Evolutionary conservation across 805 yeast genomes (phyloP).

Genomic region (Cyberlindnera galapagoensis): DNA sequence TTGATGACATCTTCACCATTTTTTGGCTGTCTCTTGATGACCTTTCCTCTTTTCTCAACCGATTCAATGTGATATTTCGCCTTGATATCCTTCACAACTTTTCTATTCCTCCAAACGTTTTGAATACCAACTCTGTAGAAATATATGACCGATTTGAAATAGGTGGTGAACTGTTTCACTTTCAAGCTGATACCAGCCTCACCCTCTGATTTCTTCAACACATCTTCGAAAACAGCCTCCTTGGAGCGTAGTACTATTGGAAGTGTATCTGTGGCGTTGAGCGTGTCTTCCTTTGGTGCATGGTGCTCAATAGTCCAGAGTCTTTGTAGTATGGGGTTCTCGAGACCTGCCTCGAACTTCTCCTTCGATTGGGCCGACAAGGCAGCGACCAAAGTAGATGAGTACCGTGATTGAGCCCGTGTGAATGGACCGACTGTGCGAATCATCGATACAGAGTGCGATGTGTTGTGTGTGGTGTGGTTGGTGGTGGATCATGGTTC

Average conservation of each 20-base stretch:
- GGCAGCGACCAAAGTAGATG: constrained; percentile 6
- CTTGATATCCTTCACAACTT: constrained; percentile 23
- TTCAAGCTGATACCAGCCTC: constrained; percentile 21
- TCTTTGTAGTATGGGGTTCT: constrained; percentile 8
- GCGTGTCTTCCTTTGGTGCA: constrained; percentile 6
- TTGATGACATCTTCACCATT: constrained; percentile 31
- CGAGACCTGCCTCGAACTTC: constrained; percentile 6
- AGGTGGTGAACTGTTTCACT: constrained; percentile 35
- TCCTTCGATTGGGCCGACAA: constrained; percentile 1
- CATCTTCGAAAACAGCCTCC: constrained; percentile 24
- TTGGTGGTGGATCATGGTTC: no score
- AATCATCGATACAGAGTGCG: no score
- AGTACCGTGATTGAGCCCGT: constrained; percentile 3
- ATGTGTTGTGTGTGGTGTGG: no score
- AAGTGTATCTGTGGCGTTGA: constrained; percentile 27
- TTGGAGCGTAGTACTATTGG: constrained; percentile 27
- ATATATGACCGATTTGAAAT: constrained; percentile 38
- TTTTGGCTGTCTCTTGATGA: constrained; percentile 24
- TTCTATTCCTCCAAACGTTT: constrained; percentile 45
- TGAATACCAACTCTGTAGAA: constrained; percentile 56
- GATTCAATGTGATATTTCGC: constrained; percentile 24
- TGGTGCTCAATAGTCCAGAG: constrained; percentile 7
- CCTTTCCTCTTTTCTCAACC: constrained; percentile 12
- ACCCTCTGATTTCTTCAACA: constrained; percentile 17
- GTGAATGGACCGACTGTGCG: not conserved